Evolutionary conservation across 768 basidiomycete genomes (phyloP), one percentile per base, ranked within the genome.

Genomic region (Termitomyces sp.): DNA sequence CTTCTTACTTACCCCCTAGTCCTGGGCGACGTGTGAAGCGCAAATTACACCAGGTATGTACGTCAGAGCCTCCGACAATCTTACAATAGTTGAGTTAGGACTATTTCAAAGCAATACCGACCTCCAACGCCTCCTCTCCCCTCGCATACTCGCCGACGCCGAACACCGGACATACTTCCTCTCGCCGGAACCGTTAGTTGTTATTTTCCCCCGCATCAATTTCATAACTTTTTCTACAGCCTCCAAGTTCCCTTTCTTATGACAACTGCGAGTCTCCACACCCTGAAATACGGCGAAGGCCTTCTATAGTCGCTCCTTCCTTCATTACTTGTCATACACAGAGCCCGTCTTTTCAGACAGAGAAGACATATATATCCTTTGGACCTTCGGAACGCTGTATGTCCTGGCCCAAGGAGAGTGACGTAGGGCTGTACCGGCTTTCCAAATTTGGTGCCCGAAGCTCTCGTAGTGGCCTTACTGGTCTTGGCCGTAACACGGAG

Each of bases 61-160:
- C 44, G 21, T 17, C 21, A n/a, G 23, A 41, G 49, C 37, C 5
- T 31, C 3, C 41, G 15, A 17, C 21, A 5, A 30, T 40, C 3
- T 26, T 21, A 30, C 35, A 26, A 38, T 28, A 59, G 51, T 55
- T 46, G 42, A 33, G 41, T 63, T 17, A 33, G 19, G 6, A 17
- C 12, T n/a, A 28, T 19, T 19, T 15, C 49, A 4, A 54, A 82
- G 82, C 67, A 73, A 35, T 84, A 81, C 65, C 76, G 82, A n/a
- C 81, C 82, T 44, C 82, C 82, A 5, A 84, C 82, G 1, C 82
- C 82, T 3, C 82, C 82, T 28, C 67, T 82, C 26, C 75, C 73
- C 19, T 31, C 69, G 33, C 57, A 65, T 35, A 68, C 70, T 45
- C 73, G 71, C 62, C 72, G 70, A 64, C 70, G 66, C 31, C 69